Percentiles rank a stretch among this genome's conserved stretches.
These are phyloP conservation scores for Paraglomus occultum DNA, from an alignment of 192 early-diverging fungal species.

Conservation along the genomic window DNA sequence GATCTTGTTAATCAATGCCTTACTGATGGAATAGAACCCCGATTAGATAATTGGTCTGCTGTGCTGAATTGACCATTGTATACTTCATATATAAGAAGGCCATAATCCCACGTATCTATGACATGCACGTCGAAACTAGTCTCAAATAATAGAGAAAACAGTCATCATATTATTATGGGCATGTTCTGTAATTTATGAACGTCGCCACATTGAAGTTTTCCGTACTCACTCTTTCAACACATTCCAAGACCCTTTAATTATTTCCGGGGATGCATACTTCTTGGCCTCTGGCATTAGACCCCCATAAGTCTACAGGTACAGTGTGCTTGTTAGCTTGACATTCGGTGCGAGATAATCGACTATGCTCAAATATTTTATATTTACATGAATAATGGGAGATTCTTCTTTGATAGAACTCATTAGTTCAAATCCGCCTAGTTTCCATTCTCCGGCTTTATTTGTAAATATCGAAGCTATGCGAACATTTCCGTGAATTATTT, in stretches of 20 bases:
- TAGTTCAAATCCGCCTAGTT: slow-evolving; percentile 85
- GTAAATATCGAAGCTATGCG: slow-evolving; percentile 76
- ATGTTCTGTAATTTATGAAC: not conserved
- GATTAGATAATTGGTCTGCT: slow-evolving; percentile 46
- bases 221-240: slow-evolving; percentile 55
- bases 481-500: slow-evolving; percentile 86
- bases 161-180: too few species aligned
- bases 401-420: slow-evolving; percentile 71
- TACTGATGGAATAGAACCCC: slow-evolving; percentile 59
- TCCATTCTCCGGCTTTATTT: slow-evolving; percentile 94
- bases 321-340: slow-evolving; percentile 7
- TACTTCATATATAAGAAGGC: slow-evolving; percentile 76
- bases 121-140: slow-evolving; percentile 46
- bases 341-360: slow-evolving; percentile 32
- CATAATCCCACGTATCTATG: slow-evolving; percentile 82
- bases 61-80: slow-evolving; percentile 66
- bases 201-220: not conserved
- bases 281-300: slow-evolving; percentile 60
- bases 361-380: not conserved
- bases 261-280: slow-evolving; percentile 74
- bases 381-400: slow-evolving; percentile 57
- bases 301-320: slow-evolving; percentile 54
- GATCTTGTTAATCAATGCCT: too few species aligned
- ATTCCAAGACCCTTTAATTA: slow-evolving; percentile 60
- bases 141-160: slow-evolving; percentile 7